These are phyloP conservation scores for Linderina pennispora DNA, from an alignment of 192 early-diverging fungal species.

Conservation along the genomic window DNA sequence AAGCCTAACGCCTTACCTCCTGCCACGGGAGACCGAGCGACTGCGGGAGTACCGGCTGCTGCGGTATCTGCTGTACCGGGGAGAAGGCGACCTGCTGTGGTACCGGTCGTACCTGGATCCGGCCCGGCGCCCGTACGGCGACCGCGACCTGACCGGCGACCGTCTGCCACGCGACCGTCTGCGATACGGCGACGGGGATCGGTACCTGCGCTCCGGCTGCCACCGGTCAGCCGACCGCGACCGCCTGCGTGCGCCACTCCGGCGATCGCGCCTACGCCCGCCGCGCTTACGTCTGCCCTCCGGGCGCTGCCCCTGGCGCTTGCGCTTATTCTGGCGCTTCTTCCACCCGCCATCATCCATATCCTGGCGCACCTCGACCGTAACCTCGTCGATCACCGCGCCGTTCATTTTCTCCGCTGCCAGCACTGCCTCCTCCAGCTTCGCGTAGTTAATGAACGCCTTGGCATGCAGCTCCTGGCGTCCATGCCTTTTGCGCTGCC, in stretches of 20 bases:
- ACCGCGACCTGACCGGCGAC: constrained; percentile 24
- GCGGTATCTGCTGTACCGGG: constrained; percentile 16
- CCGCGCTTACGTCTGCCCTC: no score
- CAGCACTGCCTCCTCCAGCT: constrained; percentile 5
- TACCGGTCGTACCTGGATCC: constrained; percentile 4
- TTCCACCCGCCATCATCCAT: not conserved
- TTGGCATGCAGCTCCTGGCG: no score
- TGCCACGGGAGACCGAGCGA: constrained; percentile 38
- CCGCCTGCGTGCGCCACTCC: not conserved
- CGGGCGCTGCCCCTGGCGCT: not conserved
- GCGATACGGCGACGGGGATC: constrained; percentile 33
- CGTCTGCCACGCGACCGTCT: constrained; percentile 11
- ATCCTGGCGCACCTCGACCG: constrained; percentile 3
- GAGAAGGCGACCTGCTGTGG: constrained; percentile 34
- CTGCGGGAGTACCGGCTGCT: constrained; percentile 27
- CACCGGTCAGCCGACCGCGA: no score
- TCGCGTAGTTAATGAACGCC: not conserved
- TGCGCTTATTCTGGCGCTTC: not conserved
- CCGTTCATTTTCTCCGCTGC: constrained; percentile 33
- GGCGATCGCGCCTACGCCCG: not conserved
- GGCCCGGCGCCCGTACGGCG: constrained; percentile 17
- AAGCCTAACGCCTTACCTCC: no score
- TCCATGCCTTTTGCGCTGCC: no score
- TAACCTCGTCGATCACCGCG: constrained; percentile 11
- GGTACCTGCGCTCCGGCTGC: no score